Conservation (phyloP, 208 protist species). For the Balamuthia mandrillaris region DNA sequence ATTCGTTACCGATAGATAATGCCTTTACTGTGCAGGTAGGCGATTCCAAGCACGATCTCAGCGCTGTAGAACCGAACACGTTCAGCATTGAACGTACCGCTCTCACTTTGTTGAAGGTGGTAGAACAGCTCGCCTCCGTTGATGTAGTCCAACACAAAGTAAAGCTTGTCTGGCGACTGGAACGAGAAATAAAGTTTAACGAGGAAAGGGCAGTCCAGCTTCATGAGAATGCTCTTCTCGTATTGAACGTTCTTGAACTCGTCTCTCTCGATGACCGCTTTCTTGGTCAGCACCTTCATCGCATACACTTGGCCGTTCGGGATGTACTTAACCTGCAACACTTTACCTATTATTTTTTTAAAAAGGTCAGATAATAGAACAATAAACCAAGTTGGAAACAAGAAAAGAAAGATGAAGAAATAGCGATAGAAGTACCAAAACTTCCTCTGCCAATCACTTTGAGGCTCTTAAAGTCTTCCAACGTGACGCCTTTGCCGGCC, state of each 20-base stretch:
- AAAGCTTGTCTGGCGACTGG: conserved; percentile 65
- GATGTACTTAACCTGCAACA: conserved; percentile 68
- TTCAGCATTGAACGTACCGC: background rate
- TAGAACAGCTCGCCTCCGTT: conserved; percentile 55
- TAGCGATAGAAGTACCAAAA: conserved; percentile 70
- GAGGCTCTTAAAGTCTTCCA: conserved; percentile 50
- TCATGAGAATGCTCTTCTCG: conserved; percentile 53
- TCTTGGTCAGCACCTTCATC: conserved; percentile 76
- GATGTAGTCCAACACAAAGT: conserved; percentile 65
- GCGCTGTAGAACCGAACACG: conserved; percentile 62
- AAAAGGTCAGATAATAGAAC: background rate
- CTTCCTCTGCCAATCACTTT: conserved; percentile 53
- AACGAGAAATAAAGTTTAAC: conserved; percentile 72
- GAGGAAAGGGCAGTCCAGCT: conserved; percentile 63
- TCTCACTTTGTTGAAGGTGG: background rate
- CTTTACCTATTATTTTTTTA: conserved; percentile 49
- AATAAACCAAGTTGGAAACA: background rate
- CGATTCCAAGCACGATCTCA: conserved; percentile 65
- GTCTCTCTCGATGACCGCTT: conserved; percentile 2
- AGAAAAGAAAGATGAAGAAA: background rate
- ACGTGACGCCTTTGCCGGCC: background rate
- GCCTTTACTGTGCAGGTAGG: conserved; percentile 61
- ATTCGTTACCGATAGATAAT: conserved; percentile 34
- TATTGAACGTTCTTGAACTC: conserved; percentile 45
- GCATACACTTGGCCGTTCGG: conserved; percentile 66